Evolutionary conservation across 129 eudicot genomes (phyloP).

Genomic region (Centella asiatica): DNA sequence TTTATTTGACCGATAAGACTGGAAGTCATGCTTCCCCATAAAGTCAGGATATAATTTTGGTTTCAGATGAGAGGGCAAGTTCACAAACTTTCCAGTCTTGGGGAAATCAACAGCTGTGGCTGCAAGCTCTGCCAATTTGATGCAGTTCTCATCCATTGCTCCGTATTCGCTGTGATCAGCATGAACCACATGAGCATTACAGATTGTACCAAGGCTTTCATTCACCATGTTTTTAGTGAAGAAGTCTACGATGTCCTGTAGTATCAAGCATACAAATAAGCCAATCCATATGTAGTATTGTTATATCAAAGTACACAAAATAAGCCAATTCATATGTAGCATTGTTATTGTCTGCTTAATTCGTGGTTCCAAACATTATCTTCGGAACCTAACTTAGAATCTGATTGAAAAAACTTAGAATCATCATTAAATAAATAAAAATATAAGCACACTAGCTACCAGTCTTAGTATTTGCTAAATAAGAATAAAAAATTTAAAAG

Average conservation of each 20-base stretch:
- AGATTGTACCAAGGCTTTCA: conserved; percentile 11
- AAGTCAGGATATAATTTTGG: conserved; percentile 9
- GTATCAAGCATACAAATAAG: not conserved
- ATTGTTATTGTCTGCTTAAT: too few species aligned
- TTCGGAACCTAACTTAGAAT: too few species aligned
- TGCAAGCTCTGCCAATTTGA: not conserved
- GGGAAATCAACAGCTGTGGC: conserved; percentile 11
- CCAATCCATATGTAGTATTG: too few species aligned
- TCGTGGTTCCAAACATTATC: too few species aligned
- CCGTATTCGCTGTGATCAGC: conserved; percentile 7
- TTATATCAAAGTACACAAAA: too few species aligned
- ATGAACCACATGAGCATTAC: conserved; percentile 13
- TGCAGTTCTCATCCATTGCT: conserved; percentile 6
- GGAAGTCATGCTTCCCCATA: conserved; percentile 7
- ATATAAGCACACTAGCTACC: too few species aligned
- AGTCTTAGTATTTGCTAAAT: too few species aligned
- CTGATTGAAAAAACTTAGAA: too few species aligned
- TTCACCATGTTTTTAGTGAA: conserved; percentile 4
- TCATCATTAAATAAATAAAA: too few species aligned
- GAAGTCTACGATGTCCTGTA: conserved; percentile 3
- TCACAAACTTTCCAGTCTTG: not conserved
- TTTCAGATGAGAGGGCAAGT: conserved; percentile 3
- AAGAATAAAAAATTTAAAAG: too few species aligned
- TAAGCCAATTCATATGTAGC: too few species aligned
- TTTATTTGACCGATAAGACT: conserved; percentile 5